phyloP scores from a whole-genome alignment of 345 rosid genomes.

The Trapa incisa region DNA sequence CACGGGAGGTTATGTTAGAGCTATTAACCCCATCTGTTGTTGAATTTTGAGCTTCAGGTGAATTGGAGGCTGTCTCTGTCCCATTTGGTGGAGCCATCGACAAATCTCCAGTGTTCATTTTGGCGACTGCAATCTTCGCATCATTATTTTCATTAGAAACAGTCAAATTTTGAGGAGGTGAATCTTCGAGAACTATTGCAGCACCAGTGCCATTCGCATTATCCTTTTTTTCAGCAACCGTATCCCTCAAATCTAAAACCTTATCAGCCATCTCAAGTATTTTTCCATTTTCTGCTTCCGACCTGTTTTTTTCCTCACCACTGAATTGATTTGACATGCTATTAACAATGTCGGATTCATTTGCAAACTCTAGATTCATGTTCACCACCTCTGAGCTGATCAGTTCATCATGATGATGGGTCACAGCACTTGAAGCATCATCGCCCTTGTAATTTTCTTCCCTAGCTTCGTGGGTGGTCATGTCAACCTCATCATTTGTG shows the following conservation, averaged over 20 bases:
- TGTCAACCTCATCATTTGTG: constrained; percentile 25
- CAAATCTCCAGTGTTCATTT: background rate
- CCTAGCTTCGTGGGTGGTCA: constrained; percentile 52
- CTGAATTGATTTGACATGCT: background rate
- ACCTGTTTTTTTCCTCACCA: background rate
- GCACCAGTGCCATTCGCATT: background rate
- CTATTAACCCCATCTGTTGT: background rate
- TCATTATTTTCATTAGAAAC: background rate
- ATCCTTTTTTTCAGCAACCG: constrained; percentile 5
- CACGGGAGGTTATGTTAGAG: background rate
- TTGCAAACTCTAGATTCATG: constrained; percentile 21
- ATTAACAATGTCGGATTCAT: constrained; percentile 8
- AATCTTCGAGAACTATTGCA: background rate
- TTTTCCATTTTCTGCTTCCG: background rate
- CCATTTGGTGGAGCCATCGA: background rate
- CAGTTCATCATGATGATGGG: constrained; percentile 34
- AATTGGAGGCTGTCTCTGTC: background rate
- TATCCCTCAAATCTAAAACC: constrained; percentile 2
- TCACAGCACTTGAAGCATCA: constrained; percentile 95
- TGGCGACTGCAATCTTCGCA: background rate
- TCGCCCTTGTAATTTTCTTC: constrained; percentile 79
- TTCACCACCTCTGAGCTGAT: constrained; percentile 23
- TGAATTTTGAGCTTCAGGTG: constrained; percentile 2
- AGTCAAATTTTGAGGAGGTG: background rate
- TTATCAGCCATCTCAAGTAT: constrained; percentile 2